Conservation (phyloP, 176 grass and related monocot species). For the Calamus simplicifolius region DNA sequence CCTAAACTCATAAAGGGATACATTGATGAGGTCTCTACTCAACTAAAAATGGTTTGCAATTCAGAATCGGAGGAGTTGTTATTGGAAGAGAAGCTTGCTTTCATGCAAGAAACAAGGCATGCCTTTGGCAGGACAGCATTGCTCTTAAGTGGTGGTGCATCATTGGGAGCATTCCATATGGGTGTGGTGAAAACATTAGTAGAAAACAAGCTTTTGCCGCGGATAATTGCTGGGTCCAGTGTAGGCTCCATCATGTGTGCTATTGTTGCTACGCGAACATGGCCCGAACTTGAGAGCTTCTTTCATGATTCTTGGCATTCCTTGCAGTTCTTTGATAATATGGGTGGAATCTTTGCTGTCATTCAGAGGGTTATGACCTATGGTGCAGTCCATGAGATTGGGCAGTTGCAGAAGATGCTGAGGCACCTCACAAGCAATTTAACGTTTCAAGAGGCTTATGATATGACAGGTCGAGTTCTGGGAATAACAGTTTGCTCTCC, state of each 20-base stretch:
- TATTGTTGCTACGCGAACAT: slow-evolving; percentile 67
- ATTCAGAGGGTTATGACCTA: slow-evolving; percentile 69
- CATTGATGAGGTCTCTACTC: slow-evolving; percentile 91
- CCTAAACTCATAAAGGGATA: slow-evolving; percentile 93
- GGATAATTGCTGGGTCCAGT: slow-evolving; percentile 86
- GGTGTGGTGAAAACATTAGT: slow-evolving; percentile 82
- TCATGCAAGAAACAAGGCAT: slow-evolving; percentile 94
- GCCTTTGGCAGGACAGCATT: slow-evolving; percentile 87
- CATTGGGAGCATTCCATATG: slow-evolving; percentile 75
- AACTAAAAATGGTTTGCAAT: slow-evolving; percentile 83
- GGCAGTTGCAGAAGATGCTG: slow-evolving; percentile 59
- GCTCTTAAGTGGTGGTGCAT: slow-evolving; percentile 86
- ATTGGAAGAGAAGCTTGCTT: slow-evolving; percentile 82
- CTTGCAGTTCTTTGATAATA: slow-evolving; percentile 84
- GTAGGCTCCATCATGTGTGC: slow-evolving; percentile 85
- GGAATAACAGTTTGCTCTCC: slow-evolving; percentile 79
- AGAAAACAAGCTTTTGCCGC: slow-evolving; percentile 67
- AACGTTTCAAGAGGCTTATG: slow-evolving; percentile 97
- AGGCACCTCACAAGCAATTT: slow-evolving; percentile 86
- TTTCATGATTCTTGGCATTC: slow-evolving; percentile 85
- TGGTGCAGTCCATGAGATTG: slow-evolving; percentile 78
- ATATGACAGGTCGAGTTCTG: slow-evolving; percentile 79
- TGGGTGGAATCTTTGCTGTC: slow-evolving; percentile 73
- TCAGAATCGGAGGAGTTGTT: slow-evolving; percentile 79
- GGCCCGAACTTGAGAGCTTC: slow-evolving; percentile 80